Percentiles rank a stretch among this genome's conserved stretches.
These are phyloP conservation scores for Periconia macrospinosa DNA, from an alignment of 2,329 filamentous ascomycete species.

Conservation along the genomic window DNA sequence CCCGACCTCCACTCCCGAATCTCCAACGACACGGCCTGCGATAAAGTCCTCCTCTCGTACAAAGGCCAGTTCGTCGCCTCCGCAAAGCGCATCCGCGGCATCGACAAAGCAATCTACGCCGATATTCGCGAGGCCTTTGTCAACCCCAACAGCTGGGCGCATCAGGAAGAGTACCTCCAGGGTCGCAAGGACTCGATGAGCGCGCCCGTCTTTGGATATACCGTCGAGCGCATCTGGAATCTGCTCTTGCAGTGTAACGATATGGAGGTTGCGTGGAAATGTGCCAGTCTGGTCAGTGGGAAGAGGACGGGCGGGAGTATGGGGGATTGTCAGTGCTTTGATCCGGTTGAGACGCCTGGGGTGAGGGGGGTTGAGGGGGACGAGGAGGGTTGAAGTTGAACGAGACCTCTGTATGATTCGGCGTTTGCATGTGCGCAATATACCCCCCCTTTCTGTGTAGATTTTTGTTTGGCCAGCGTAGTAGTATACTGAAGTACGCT, in stretches of 20 bases:
- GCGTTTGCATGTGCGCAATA: not conserved
- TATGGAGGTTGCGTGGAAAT: slow-evolving; percentile 23
- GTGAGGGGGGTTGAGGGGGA: not conserved
- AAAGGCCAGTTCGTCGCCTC: slow-evolving; percentile 53
- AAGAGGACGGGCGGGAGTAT: slow-evolving; percentile 17
- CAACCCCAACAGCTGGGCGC: slow-evolving; percentile 23
- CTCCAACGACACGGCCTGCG: slow-evolving; percentile 25
- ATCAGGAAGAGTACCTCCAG: slow-evolving; percentile 16
- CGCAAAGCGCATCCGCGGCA: slow-evolving; percentile 43
- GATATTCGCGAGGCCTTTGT: slow-evolving; percentile 25
- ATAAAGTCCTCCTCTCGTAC: slow-evolving; percentile 44
- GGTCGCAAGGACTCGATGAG: slow-evolving; percentile 18
- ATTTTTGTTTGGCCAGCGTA: not conserved
- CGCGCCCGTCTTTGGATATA: slow-evolving; percentile 23
- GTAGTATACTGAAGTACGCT: no score
- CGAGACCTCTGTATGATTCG: not conserved
- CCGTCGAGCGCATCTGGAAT: slow-evolving; percentile 26
- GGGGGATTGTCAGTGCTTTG: slow-evolving; percentile 26
- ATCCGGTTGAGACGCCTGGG: slow-evolving; percentile 4
- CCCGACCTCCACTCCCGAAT: slow-evolving; percentile 35
- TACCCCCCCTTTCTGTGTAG: not conserved
- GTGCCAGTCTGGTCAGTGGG: slow-evolving; percentile 23
- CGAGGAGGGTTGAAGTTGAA: not conserved
- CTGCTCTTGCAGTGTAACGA: slow-evolving; percentile 24
- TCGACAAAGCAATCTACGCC: slow-evolving; percentile 34